phyloP scores from a whole-genome alignment of 2,329 filamentous ascomycete species.

The Ophiocordyceps australis region DNA sequence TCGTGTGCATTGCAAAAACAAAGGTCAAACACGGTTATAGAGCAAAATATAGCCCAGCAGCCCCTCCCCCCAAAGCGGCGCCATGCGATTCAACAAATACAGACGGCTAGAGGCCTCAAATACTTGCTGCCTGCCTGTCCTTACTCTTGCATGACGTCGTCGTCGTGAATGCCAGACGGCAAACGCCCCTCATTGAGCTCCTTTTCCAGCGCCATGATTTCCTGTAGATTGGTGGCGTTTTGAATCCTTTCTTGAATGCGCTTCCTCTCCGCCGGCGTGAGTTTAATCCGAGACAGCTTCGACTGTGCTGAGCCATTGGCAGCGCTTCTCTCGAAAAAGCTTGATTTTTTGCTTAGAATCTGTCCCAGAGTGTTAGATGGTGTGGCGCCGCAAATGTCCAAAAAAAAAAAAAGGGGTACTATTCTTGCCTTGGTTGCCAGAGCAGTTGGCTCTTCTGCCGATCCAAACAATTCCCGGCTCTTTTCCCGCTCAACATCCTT shows the following conservation, averaged over 20 bases:
- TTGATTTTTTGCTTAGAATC: conserved; percentile 75
- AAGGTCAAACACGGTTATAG: no score
- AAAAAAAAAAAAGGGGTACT: no score
- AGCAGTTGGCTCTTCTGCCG: conserved; percentile 55
- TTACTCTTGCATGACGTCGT: conserved; percentile 43
- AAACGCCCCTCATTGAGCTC: conserved; percentile 78
- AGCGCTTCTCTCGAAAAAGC: conserved; percentile 43
- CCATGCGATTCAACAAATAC: no score
- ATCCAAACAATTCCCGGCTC: conserved; percentile 71
- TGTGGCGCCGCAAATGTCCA: no score
- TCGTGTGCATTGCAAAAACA: no score
- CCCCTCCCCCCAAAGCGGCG: no score
- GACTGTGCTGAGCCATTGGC: conserved; percentile 25
- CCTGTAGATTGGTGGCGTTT: conserved; percentile 74
- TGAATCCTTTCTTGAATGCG: conserved; percentile 72
- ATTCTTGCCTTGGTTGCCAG: conserved; percentile 51
- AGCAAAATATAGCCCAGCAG: no score
- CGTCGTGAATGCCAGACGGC: conserved; percentile 45
- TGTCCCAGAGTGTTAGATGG: no score
- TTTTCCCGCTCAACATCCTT: conserved; percentile 66
- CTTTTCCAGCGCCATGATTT: conserved; percentile 82
- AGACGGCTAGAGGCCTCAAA: no score
- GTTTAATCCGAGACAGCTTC: conserved; percentile 60
- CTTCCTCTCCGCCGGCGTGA: conserved; percentile 79
- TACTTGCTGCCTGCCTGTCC: neutral